phyloP scores from a whole-genome alignment of 2,329 filamentous ascomycete species.

The Penicillium sp. region DNA sequence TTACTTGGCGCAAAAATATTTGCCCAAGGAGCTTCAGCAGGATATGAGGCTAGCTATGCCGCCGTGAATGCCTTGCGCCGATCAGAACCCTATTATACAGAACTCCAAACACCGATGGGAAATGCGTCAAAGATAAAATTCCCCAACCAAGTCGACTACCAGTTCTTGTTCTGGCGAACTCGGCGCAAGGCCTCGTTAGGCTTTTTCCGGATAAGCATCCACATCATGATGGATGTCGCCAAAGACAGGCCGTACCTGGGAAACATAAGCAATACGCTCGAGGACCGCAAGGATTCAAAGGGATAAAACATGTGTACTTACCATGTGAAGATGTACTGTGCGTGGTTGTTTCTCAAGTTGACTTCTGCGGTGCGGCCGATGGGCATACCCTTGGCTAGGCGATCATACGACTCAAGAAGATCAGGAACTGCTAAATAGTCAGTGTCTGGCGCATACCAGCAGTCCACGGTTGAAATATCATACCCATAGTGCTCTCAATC shows the following conservation, averaged over 20 bases:
- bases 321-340: conserved; percentile 99
- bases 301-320: conserved; percentile 49
- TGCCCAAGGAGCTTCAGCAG: conserved; percentile 80
- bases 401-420: conserved; percentile 71
- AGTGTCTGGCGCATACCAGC: conserved; percentile 12
- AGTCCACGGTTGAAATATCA: conserved; percentile 16
- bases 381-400: conserved; percentile 78
- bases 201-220: conserved; percentile 90
- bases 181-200: conserved; percentile 70
- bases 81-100: conserved; percentile 14
- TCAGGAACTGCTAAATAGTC: conserved; percentile 64
- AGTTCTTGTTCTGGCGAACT: conserved; percentile 73
- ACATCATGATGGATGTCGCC: conserved; percentile 92
- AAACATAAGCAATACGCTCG: conserved; percentile 21
- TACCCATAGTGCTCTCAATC: conserved; percentile 95
- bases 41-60: conserved; percentile 60
- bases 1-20: conserved; percentile 77
- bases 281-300: neutral
- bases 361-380: conserved; percentile 87
- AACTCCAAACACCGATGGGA: conserved; percentile 35
- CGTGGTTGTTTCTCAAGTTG: conserved; percentile 92
- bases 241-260: conserved; percentile 78
- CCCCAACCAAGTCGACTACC: conserved; percentile 52
- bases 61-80: conserved; percentile 28
- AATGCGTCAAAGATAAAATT: neutral